Evolutionary conservation across 345 rosid genomes (phyloP).

Genomic region (Citrus cavaleriei): DNA sequence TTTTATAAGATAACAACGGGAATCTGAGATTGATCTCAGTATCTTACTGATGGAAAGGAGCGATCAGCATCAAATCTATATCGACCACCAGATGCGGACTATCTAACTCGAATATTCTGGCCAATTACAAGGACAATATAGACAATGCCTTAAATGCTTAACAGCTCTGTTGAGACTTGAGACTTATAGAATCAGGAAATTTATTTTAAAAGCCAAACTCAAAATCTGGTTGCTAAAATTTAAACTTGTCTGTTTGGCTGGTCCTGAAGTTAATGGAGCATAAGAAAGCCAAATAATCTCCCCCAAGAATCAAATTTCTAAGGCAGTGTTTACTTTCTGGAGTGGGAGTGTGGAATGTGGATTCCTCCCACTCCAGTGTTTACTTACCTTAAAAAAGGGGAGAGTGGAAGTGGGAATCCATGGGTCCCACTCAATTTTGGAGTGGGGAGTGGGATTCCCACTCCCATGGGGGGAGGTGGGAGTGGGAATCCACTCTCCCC

Average conservation of each 20-base stretch:
- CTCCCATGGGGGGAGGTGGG: too few relatives aligned
- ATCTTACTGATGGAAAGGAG: neutral
- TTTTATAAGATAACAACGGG: neutral
- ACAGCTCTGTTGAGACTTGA: neutral
- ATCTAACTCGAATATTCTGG: neutral
- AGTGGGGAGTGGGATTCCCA: too few relatives aligned
- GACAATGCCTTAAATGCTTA: neutral
- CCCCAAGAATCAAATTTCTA: neutral
- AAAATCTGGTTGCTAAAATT: neutral
- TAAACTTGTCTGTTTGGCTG: neutral
- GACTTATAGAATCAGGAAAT: neutral
- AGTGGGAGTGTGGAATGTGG: too few relatives aligned
- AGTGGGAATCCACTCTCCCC: too few relatives aligned
- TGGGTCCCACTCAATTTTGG: too few relatives aligned
- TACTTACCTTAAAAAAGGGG: too few relatives aligned
- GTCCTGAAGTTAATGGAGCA: neutral
- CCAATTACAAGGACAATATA: neutral
- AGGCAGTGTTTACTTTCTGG: too few relatives aligned
- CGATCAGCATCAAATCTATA: neutral
- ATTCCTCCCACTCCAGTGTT: too few relatives aligned
- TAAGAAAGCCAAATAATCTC: neutral
- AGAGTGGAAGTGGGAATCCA: too few relatives aligned
- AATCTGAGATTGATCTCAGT: neutral
- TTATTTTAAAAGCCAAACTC: neutral
- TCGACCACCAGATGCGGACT: neutral